Evolutionary conservation across 2,329 filamentous ascomycete species (phyloP).

Genomic region (Neofusicoccum parvum): DNA sequence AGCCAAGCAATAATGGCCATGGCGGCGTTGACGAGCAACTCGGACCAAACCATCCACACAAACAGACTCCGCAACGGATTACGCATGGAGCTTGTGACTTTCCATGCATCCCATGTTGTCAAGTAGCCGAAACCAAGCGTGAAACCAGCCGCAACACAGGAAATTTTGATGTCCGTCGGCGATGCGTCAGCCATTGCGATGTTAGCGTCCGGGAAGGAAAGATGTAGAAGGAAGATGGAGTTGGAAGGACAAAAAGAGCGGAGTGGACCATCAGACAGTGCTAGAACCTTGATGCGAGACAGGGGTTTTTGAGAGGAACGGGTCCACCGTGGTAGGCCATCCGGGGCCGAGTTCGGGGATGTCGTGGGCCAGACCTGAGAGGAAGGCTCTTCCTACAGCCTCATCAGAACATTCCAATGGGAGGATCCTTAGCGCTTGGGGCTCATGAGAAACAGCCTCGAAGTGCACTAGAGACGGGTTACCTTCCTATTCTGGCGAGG

Average conservation of each 20-base stretch:
- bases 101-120: slow-evolving; percentile 11
- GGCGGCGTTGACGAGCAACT: slow-evolving; percentile 43
- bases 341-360: background rate
- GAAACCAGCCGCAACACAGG: background rate
- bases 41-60: slow-evolving; percentile 50
- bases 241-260: background rate
- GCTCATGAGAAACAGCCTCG: background rate
- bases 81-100: background rate
- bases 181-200: slow-evolving; percentile 2
- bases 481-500: background rate
- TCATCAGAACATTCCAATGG: background rate
- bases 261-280: background rate
- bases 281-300: background rate
- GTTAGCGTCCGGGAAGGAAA: background rate
- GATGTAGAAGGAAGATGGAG: background rate
- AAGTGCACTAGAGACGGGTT: background rate
- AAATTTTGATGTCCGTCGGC: background rate
- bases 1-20: slow-evolving; percentile 47
- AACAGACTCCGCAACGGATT: slow-evolving; percentile 29
- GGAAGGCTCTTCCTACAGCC: background rate
- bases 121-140: slow-evolving; percentile 11
- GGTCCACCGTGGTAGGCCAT: background rate
- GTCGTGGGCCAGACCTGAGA: background rate
- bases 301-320: background rate
- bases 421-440: background rate